Percentiles rank a stretch among this genome's conserved stretches.
phyloP scores from a whole-genome alignment of 495 filamentous ascomycete species.

The Hyaloscypha bicolor region DNA sequence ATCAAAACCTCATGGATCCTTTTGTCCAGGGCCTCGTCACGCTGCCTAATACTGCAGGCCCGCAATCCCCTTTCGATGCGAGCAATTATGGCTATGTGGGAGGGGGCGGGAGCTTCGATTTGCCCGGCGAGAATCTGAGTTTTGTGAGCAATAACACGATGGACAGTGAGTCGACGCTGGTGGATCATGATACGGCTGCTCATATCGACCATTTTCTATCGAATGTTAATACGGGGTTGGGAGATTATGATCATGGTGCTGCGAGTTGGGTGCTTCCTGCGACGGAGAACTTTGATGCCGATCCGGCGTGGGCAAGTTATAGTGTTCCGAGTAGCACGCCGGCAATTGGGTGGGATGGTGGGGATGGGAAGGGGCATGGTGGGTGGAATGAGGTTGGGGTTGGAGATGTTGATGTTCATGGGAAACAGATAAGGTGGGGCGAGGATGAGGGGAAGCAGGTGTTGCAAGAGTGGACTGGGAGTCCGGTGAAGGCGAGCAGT shows the following conservation, averaged over 20 bases:
- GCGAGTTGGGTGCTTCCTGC: conserved; percentile 18
- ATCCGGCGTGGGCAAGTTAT: conserved; percentile 24
- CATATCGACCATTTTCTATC: conserved; percentile 26
- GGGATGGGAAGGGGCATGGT: not conserved
- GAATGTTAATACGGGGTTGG: conserved; percentile 3
- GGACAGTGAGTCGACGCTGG: conserved; percentile 26
- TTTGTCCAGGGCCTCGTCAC: conserved; percentile 42
- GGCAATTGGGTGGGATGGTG: conserved; percentile 12
- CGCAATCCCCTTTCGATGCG: conserved; percentile 36
- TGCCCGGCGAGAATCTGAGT: conserved; percentile 23
- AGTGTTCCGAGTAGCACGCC: conserved; percentile 15
- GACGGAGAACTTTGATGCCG: conserved; percentile 20
- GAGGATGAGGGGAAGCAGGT: not conserved
- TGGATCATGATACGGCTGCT: conserved; percentile 8
- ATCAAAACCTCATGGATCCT: conserved; percentile 35
- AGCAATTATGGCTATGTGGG: conserved; percentile 12
- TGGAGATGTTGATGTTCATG: not conserved
- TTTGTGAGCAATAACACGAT: conserved; percentile 17
- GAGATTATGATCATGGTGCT: conserved; percentile 10
- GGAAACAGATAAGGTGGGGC: conserved; percentile 4
- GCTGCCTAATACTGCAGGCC: conserved; percentile 38
- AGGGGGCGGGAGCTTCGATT: conserved; percentile 6
- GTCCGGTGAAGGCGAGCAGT: not conserved
- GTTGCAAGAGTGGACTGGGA: not conserved
- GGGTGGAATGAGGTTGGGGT: conserved; percentile 8